These are phyloP conservation scores for Chalaropsis thielavioides DNA, from an alignment of 2,329 filamentous ascomycete genomes.

Conservation along the genomic window DNA sequence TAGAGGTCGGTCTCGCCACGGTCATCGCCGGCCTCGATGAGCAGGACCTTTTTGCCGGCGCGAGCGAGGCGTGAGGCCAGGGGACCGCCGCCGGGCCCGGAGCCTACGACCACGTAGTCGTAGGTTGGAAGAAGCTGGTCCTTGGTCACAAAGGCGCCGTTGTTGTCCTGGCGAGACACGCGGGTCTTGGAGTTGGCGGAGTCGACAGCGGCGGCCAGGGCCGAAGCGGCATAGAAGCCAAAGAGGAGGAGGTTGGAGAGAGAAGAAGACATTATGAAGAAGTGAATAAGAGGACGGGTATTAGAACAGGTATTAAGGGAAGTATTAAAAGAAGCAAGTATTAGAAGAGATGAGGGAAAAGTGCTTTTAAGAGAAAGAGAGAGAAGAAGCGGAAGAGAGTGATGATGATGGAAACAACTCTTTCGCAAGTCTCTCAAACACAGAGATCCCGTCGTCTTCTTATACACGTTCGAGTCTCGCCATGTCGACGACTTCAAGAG, in stretches of 20 bases:
- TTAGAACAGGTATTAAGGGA: not conserved
- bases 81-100: constrained; percentile 41
- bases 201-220: constrained; percentile 5
- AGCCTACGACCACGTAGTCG: constrained; percentile 47
- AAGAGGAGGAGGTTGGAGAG: constrained; percentile 8
- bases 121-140: constrained; percentile 24
- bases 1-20: constrained; percentile 27
- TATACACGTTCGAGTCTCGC: not conserved
- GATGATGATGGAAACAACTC: not conserved
- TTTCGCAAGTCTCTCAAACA: not conserved
- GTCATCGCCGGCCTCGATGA: constrained; percentile 45
- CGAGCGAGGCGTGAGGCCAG: constrained; percentile 41
- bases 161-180: not conserved
- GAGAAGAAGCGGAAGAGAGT: not conserved
- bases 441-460: not conserved
- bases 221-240: constrained; percentile 7
- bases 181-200: not conserved
- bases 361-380: not conserved
- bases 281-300: not conserved
- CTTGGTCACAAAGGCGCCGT: constrained; percentile 10
- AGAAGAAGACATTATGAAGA: not conserved
- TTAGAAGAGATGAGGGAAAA: not conserved
- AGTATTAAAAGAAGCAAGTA: not conserved
- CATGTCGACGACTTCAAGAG: not conserved
- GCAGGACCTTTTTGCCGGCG: constrained; percentile 41